These are phyloP conservation scores for Coniferiporia sulphurascens DNA, from an alignment of 1,284 basidiomycete species.

Conservation along the genomic window DNA sequence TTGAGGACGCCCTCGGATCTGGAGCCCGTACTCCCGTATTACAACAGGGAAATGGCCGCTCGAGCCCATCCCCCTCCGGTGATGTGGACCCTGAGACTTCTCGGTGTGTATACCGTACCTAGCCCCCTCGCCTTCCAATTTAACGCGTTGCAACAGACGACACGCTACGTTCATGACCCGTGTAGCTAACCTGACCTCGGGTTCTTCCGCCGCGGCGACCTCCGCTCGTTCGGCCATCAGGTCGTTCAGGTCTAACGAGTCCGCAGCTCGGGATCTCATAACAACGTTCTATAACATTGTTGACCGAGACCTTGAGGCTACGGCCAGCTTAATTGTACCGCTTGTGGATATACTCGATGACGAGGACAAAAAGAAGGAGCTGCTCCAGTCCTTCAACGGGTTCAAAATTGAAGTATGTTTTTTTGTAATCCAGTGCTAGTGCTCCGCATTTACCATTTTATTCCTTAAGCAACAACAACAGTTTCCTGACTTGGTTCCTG, in stretches of 20 bases:
- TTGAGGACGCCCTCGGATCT: slow-evolving; percentile 31
- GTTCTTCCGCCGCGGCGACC: slow-evolving; percentile 67
- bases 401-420: slow-evolving; percentile 74
- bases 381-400: slow-evolving; percentile 76
- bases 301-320: slow-evolving; percentile 72
- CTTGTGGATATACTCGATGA: slow-evolving; percentile 82
- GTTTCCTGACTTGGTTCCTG: slow-evolving; percentile 74
- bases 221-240: slow-evolving; percentile 80
- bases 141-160: slow-evolving; percentile 39
- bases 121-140: neutral
- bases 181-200: slow-evolving; percentile 62
- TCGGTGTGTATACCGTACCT: slow-evolving; percentile 40
- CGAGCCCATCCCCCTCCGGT: slow-evolving; percentile 41
- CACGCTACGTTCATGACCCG: slow-evolving; percentile 68
- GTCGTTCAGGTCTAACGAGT: slow-evolving; percentile 76
- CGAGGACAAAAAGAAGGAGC: slow-evolving; percentile 75
- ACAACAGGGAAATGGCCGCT: slow-evolving; percentile 33
- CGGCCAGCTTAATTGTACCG: slow-evolving; percentile 71
- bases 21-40: slow-evolving; percentile 19
- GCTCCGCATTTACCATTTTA: neutral
- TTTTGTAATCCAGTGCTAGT: neutral
- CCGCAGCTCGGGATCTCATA: slow-evolving; percentile 78
- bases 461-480: slow-evolving; percentile 66
- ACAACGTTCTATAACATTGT: slow-evolving; percentile 85
- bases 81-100: slow-evolving; percentile 49